Percentiles rank a stretch among this genome's conserved stretches.
phyloP scores from a whole-genome alignment of 1,284 basidiomycete species.

The Anthracocystis walkeri region DNA sequence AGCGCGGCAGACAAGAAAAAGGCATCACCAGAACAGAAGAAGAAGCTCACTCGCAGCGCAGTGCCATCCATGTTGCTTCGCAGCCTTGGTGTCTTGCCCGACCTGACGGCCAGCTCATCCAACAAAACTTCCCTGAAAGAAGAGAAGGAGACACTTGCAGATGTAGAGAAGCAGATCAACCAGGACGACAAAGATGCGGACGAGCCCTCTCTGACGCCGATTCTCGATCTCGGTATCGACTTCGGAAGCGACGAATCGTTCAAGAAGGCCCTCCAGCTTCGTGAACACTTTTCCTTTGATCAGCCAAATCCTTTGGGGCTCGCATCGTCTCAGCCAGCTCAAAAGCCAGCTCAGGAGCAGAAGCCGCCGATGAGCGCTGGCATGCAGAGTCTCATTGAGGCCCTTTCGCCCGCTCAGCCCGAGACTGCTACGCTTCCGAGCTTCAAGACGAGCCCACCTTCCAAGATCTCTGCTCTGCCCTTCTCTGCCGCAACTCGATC shows the following conservation, averaged over 20 bases:
- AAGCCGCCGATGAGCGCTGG: slow-evolving; percentile 23
- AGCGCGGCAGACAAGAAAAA: slow-evolving; percentile 11
- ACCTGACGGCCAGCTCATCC: slow-evolving; percentile 18
- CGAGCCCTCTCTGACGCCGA: slow-evolving; percentile 47
- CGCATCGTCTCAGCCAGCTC: not conserved
- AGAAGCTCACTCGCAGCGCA: slow-evolving; percentile 39
- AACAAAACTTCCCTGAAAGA: slow-evolving; percentile 8
- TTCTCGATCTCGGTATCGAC: slow-evolving; percentile 52
- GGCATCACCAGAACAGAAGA: slow-evolving; percentile 27
- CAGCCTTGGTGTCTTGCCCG: slow-evolving; percentile 46
- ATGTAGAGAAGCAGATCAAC: slow-evolving; percentile 2
- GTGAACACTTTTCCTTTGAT: slow-evolving; percentile 37
- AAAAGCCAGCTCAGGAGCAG: slow-evolving; percentile 1
- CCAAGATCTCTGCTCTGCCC: slow-evolving; percentile 10
- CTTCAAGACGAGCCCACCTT: slow-evolving; percentile 21
- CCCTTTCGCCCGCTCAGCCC: slow-evolving; percentile 32
- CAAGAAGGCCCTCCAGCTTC: slow-evolving; percentile 37
- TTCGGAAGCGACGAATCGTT: slow-evolving; percentile 40
- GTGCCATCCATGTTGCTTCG: slow-evolving; percentile 51
- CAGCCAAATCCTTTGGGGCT: slow-evolving; percentile 8
- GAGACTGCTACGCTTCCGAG: slow-evolving; percentile 27
- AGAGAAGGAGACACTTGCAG: slow-evolving; percentile 13
- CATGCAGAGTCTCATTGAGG: slow-evolving; percentile 33
- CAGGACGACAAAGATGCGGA: slow-evolving; percentile 23
- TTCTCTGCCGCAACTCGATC: slow-evolving; percentile 19